phyloP scores from a whole-genome alignment of 1,139 yeast genomes.

The Candida tropicalis region DNA sequence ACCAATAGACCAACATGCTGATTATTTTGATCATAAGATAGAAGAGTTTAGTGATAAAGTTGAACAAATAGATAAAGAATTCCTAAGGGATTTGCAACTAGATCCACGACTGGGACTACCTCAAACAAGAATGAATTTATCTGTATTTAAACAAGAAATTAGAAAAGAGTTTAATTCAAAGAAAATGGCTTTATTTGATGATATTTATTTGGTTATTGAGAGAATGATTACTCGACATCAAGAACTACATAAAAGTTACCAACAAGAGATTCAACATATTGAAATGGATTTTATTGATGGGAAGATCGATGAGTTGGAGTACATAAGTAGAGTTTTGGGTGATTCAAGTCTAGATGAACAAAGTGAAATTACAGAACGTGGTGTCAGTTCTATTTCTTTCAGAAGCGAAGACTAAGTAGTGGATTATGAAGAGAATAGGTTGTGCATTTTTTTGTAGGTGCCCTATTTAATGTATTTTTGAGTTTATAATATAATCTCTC shows the following conservation, averaged over 20 bases:
- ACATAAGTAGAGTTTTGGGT: constrained; percentile 1
- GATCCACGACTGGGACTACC: not conserved
- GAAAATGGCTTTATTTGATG: not conserved
- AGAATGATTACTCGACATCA: not conserved
- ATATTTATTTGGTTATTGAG: not conserved
- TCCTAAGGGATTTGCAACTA: not conserved
- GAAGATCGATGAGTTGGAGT: constrained; percentile 1
- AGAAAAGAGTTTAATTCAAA: not conserved
- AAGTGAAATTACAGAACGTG: not conserved
- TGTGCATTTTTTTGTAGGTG: no score
- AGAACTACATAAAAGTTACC: not conserved
- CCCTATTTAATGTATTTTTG: no score
- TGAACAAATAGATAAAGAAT: not conserved
- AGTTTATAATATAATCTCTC: no score
- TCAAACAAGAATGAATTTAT: not conserved
- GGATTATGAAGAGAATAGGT: no score
- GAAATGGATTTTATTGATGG: constrained; percentile 4
- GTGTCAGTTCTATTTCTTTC: not conserved
- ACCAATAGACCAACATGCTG: constrained; percentile 1
- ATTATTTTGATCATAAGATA: constrained; percentile 1
- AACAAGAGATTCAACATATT: not conserved
- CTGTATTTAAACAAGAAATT: not conserved
- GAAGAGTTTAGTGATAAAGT: constrained; percentile 4
- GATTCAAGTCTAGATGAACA: not conserved
- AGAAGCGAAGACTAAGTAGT: not conserved